Base-by-base conservation (phyloP, 257 asterid genomes). In the Jasminum sambac region DNA sequence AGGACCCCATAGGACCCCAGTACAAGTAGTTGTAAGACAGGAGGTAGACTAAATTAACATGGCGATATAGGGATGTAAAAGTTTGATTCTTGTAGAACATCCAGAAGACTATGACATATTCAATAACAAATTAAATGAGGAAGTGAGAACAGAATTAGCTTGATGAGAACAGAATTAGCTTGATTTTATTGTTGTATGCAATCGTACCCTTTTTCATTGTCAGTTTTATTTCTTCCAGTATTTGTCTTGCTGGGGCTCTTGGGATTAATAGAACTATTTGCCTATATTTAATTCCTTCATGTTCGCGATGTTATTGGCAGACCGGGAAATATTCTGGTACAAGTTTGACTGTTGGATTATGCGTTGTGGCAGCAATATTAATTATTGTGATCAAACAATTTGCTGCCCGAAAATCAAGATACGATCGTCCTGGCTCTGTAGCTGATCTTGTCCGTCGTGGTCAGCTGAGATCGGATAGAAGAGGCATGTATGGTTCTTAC, bases 381-480 rank as follows among this genome's bases (percentile, higher is more conserved):
- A 71, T 84, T 72, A 68, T 89, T 74, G 73, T 80, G 37, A 84
- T 88, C 70, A 90, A 81, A 79, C 71, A 81, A 74, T 82, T 55
- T 75, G 73, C 79, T 30, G 63, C 85, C 64, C 85, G 82, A 83
- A 83, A 77, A 71, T 81, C 90, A 48, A 81, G 81, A 63, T 13
- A 77, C 79, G 76, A 78, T 52, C 83, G 74, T 17, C 86, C 90
- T 23, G 97, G 98, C 73, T 85, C 98, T 65, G 97, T 94, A 16
- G 90, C 97, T 80, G 98, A 91, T 79, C 96, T 94, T 77, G 97
- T 94, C 60, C 89, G 96, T 36, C 96, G 97, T 68, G 98, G 97
- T 13, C 98, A 91, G 86, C 78, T 91, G 77, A 86, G 89, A 86
- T 89, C 97, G 34, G 98, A 94, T 89, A 94, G 97, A 90, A 94